These are phyloP conservation scores for Pichia sp. DNA, from an alignment of 1,139 yeast species.

Conservation along the genomic window DNA sequence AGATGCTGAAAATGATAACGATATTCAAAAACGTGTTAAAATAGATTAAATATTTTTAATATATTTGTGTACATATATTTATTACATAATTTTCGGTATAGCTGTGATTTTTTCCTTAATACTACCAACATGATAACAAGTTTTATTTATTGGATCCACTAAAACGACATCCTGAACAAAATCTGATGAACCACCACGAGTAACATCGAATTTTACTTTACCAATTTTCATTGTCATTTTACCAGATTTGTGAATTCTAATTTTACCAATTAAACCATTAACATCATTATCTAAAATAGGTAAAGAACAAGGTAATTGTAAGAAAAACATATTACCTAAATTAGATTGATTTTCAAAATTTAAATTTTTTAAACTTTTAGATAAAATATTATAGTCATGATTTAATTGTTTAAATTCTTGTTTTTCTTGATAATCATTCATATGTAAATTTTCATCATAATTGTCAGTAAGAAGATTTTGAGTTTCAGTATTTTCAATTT, in stretches of 20 bases:
- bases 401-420: conserved; percentile 28
- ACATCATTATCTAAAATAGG: conserved; percentile 42
- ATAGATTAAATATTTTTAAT: conserved; percentile 7
- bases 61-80: neutral
- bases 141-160: conserved; percentile 42
- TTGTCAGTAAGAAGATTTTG: no score
- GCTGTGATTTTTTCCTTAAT: conserved; percentile 49
- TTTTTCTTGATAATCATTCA: conserved; percentile 28
- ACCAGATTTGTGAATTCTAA: conserved; percentile 78
- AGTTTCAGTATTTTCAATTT: no score
- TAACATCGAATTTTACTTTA: conserved; percentile 58
- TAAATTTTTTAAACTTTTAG: conserved; percentile 21
- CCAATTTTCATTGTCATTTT: conserved; percentile 71
- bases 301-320: conserved; percentile 67
- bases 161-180: conserved; percentile 71
- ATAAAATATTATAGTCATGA: conserved; percentile 34
- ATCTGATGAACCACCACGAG: conserved; percentile 66
- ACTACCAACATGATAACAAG: conserved; percentile 55
- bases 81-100: conserved; percentile 33
- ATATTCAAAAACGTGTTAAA: conserved; percentile 9
- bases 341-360: conserved; percentile 1
- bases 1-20: neutral
- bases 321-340: conserved; percentile 33
- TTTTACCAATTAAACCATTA: conserved; percentile 61
- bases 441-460: conserved; percentile 16